Evolutionary conservation across 441 rosid genomes (phyloP).

Genomic region (Rhodomyrtus psidioides): DNA sequence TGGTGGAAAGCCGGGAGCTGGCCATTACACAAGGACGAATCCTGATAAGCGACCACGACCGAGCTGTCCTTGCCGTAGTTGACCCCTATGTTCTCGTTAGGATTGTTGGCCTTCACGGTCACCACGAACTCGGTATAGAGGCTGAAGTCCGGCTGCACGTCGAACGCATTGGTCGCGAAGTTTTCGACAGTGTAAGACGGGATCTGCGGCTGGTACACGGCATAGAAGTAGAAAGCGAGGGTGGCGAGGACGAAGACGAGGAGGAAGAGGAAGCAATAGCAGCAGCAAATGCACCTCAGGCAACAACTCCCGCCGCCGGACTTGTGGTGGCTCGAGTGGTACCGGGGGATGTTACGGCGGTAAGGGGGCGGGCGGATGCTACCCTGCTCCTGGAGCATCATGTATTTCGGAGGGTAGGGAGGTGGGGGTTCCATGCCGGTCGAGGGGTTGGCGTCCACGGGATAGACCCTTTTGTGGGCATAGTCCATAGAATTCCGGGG

Average conservation of each 20-base stretch:
- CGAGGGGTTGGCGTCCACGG: conserved; percentile 1
- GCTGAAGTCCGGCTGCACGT: conserved; percentile 28
- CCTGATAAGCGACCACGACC: conserved; percentile 21
- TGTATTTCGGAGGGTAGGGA: conserved; percentile 27
- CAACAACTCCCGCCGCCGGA: conserved; percentile 12
- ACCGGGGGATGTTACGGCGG: conserved; percentile 29
- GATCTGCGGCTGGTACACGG: conserved; percentile 17
- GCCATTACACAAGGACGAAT: conserved; percentile 27
- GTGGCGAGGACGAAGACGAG: conserved; percentile 17
- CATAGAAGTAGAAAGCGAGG: conserved; percentile 3
- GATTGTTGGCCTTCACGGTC: conserved; percentile 33
- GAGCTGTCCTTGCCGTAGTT: conserved; percentile 29
- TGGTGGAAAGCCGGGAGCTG: conserved; percentile 32
- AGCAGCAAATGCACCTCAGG: conserved; percentile 34
- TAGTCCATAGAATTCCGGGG: conserved; percentile 4
- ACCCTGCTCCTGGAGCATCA: conserved; percentile 16
- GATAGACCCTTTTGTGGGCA: conserved; percentile 12
- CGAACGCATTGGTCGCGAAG: conserved; percentile 22
- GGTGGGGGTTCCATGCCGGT: conserved; percentile 7
- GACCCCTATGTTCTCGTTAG: conserved; percentile 24
- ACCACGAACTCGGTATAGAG: conserved; percentile 25
- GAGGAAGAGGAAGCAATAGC: conserved; percentile 27
- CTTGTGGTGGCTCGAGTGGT: conserved; percentile 5
- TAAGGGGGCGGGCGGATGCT: conserved; percentile 31
- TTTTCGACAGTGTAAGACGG: conserved; percentile 25